Evolutionary conservation across 2,329 filamentous ascomycete genomes (phyloP), one percentile per base, ranked within the genome.

Genomic region (Fusarium mexicanum): DNA sequence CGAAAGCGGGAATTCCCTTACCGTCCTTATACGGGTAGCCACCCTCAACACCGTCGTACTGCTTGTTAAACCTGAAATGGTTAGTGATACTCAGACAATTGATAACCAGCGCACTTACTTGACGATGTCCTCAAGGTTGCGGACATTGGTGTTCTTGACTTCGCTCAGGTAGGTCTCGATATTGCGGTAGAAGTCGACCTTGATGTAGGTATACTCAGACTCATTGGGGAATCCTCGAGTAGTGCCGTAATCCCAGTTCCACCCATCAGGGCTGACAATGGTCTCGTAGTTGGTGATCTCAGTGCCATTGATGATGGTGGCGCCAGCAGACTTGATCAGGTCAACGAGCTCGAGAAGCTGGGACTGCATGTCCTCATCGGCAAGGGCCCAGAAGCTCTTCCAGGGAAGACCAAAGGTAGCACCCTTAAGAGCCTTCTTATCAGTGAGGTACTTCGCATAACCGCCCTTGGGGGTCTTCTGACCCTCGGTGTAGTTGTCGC

Each of bases 171-270:
- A 94, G 2, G 83, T 80, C 62, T 87, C 86, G 80, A 94, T 86
- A 77, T 88, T 85, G 77, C 87, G 87, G 81, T 92, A 92, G 76
- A 92, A 92, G 79, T 93, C 91, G 0, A 91, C 89, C 80, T 93
- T 94, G 73, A 94, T 86, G 55, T 92, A 89, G 0, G 90, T 93
- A 81, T 91, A 94, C 80, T 94, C 92, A 20, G 91, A 93, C 81
- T 94, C 89, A 69, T 94, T 93, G n/a, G 90, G 83, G 76, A 84
- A 90, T 6, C 91, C 91, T 8, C 91, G 87, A 3, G 84, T 86
- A 11, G 74, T 86, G 20, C 92, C 91, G 71, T 90, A 92, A 76
- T 93, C 91, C 88, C 93, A 95, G 80, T 94, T 86, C 92, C 92
- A 95, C n/a, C 91, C 91, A 55, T 88, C 80, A 1, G 90, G 91